phyloP scores from a whole-genome alignment of 495 filamentous ascomycete genomes.

The Penicillium canescens region DNA sequence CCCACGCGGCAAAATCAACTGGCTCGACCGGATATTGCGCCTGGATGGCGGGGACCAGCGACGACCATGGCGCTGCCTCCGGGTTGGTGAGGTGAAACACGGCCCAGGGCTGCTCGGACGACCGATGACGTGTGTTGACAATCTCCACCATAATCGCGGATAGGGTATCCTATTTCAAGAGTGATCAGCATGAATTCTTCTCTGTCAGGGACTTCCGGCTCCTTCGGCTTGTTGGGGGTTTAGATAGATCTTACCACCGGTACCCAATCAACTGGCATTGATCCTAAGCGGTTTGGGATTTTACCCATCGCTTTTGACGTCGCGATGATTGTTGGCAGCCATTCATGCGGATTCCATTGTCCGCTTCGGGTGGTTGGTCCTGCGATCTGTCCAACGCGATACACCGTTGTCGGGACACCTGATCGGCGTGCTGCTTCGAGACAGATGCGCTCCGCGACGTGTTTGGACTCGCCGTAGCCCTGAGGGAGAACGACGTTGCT shows the following conservation, averaged over 20 bases:
- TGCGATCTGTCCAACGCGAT: slow-evolving; percentile 60
- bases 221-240: background rate
- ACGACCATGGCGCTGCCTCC: slow-evolving; percentile 16
- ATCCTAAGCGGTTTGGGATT: slow-evolving; percentile 20
- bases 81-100: slow-evolving; percentile 35
- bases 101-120: background rate
- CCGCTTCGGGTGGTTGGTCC: slow-evolving; percentile 41
- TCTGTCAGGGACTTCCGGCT: background rate
- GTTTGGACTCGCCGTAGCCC: slow-evolving; percentile 62
- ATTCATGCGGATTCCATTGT: slow-evolving; percentile 40
- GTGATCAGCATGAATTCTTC: background rate
- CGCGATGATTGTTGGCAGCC: slow-evolving; percentile 36
- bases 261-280: slow-evolving; percentile 25
- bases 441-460: slow-evolving; percentile 53
- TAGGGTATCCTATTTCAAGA: slow-evolving; percentile 16
- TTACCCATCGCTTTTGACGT: slow-evolving; percentile 29
- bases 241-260: slow-evolving; percentile 21
- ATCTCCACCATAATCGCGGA: slow-evolving; percentile 22
- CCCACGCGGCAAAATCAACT: slow-evolving; percentile 22
- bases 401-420: slow-evolving; percentile 45
- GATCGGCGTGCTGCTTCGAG: slow-evolving; percentile 39
- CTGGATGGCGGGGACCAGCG: slow-evolving; percentile 22
- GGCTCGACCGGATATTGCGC: slow-evolving; percentile 10
- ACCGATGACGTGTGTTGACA: slow-evolving; percentile 15
- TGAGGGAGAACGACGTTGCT: slow-evolving; percentile 35